phyloP scores from a whole-genome alignment of 2,329 filamentous ascomycete genomes.

The Gyromitra esculenta region DNA sequence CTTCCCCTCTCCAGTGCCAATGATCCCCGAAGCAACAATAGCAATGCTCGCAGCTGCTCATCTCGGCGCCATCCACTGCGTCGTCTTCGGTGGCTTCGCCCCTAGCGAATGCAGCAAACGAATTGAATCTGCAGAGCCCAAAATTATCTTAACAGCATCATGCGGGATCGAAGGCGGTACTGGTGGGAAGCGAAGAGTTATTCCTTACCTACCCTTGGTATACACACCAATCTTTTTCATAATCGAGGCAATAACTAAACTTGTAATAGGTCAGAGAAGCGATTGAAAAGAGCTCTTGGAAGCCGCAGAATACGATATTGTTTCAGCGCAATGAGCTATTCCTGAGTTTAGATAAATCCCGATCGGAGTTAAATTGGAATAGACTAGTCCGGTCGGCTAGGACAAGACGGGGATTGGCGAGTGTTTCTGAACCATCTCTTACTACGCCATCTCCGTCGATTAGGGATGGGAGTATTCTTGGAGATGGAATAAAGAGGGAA shows the following conservation, averaged over 20 bases:
- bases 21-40: conserved; percentile 89
- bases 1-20: conserved; percentile 73
- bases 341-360: conserved; percentile 70
- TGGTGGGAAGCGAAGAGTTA: conserved; percentile 71
- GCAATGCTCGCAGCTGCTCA: conserved; percentile 83
- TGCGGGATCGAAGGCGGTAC: conserved; percentile 84
- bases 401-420: conserved; percentile 8
- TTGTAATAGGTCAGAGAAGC: conserved; percentile 51
- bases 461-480: background rate
- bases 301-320: conserved; percentile 77
- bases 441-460: background rate
- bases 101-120: conserved; percentile 82
- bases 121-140: conserved; percentile 82
- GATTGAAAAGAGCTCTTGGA: conserved; percentile 72
- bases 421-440: background rate
- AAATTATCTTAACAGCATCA: conserved; percentile 83
- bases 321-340: conserved; percentile 83
- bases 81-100: conserved; percentile 94
- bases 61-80: conserved; percentile 86
- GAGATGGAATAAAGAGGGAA: conserved; percentile 60
- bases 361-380: conserved; percentile 82
- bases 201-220: conserved; percentile 77
- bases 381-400: conserved; percentile 74
- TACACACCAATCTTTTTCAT: background rate
- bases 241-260: background rate